Evolutionary conservation across 1,139 yeast species (phyloP).

Genomic region (Protomyces pachydermus): DNA sequence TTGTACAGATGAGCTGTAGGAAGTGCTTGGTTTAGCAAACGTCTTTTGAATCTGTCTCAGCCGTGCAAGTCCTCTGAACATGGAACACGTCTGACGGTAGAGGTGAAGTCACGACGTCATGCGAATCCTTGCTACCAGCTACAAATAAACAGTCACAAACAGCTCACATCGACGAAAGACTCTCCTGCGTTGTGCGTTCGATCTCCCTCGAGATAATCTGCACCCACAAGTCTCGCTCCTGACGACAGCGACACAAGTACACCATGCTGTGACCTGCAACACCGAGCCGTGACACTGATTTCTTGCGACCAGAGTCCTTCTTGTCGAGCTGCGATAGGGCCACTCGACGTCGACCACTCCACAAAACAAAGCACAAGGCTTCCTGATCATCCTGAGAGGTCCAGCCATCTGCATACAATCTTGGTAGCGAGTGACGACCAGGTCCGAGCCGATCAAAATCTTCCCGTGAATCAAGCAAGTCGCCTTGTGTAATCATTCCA

Average conservation of each 20-base stretch:
- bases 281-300: slow-evolving; percentile 51
- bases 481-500: slow-evolving; percentile 52
- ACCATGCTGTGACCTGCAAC: slow-evolving; percentile 63
- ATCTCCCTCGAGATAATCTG: slow-evolving; percentile 57
- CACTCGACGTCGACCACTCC: slow-evolving; percentile 63
- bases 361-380: slow-evolving; percentile 68
- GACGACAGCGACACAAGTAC: slow-evolving; percentile 74
- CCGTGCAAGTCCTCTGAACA: not conserved
- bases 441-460: slow-evolving; percentile 41
- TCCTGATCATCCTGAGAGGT: slow-evolving; percentile 69
- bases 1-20: not conserved
- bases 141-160: not conserved
- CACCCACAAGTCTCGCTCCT: slow-evolving; percentile 83
- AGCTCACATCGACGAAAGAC: not conserved
- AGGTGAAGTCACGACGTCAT: too few species aligned
- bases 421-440: slow-evolving; percentile 51
- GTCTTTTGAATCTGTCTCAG: not conserved
- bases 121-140: not conserved
- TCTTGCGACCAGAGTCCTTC: slow-evolving; percentile 1
- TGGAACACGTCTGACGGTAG: not conserved
- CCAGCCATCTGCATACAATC: slow-evolving; percentile 80
- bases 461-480: slow-evolving; percentile 32
- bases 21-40: not conserved
- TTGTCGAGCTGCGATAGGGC: slow-evolving; percentile 24
- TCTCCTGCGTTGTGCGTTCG: slow-evolving; percentile 47